Evolutionary conservation across 2,329 filamentous ascomycete species (phyloP), one percentile per base, ranked within the genome.

Genomic region (Fusarium burgessii): DNA sequence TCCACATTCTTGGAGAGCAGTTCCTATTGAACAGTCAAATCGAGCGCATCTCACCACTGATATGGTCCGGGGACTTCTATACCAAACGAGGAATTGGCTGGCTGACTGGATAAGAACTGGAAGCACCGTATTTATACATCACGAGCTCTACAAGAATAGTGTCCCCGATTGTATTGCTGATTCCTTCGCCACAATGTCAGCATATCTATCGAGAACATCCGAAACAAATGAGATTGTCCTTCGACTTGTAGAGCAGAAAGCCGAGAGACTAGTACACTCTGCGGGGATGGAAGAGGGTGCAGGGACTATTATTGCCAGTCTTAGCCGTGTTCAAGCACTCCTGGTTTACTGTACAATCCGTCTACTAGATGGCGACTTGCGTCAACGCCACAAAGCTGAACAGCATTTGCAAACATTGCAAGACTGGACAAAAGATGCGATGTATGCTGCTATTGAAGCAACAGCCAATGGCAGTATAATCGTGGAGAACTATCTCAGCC

Each of bases 341-440:
- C 35, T 75, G 12, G 57, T 66, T 7, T 77, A 77, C 59, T 66
- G 59, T 40, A 52, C 74, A n/a, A 67, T 77, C 18, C 71, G 70
- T 8, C 73, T 77, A 5, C 68, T 74, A 23, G 74, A 77, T 18
- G 73, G 74, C 3, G 67, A 74, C 41, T 50, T 77, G 5, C 59
- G 60, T 10, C 72, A 73, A 18, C 70, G 75, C 14, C 62, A 74
- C 41, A 54, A 47, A 3, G 76, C 76, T 12, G 75, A 76, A n/a
- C 25, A 32, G 4, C 66, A 71, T 18, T 59, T 77, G 1, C 62
- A 62, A 1, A 62, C 57, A 5, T 47, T 77, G 5, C 33, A 54
- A 7, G 32, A 54, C 8, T 77, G 76, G 76, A 56, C 62, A 6
- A 61, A 45, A 3, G 43, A 71, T 3, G 68, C 71, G 67, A 36